These are phyloP conservation scores for Citropsis articulata DNA, from an alignment of 345 rosid species.

Conservation along the genomic window DNA sequence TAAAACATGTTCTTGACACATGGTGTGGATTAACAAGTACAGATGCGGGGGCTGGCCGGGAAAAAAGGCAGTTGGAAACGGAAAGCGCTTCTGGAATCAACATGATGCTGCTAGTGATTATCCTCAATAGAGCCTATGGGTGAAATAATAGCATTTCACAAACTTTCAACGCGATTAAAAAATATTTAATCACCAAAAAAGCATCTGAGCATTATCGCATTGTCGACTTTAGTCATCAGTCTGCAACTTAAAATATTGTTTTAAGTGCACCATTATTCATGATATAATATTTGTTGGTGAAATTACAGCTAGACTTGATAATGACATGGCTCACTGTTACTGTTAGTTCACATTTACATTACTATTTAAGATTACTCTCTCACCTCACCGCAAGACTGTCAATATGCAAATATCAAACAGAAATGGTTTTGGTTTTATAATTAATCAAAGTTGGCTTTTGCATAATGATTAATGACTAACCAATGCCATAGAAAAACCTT, in stretches of 20 bases:
- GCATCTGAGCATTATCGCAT: background rate
- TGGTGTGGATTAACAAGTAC: background rate
- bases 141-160: background rate
- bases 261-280: background rate
- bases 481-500: too few relatives aligned
- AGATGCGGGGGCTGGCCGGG: background rate
- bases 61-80: background rate
- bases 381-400: background rate
- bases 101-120: background rate
- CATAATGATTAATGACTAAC: background rate
- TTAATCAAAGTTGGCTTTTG: background rate
- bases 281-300: background rate
- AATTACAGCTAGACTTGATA: slow-evolving; percentile 17
- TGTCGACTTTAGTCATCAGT: background rate
- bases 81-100: background rate
- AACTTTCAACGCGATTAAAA: background rate
- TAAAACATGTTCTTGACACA: background rate
- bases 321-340: background rate
- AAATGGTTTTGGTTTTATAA: background rate
- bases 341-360: background rate
- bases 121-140: background rate
- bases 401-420: background rate
- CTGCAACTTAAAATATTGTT: background rate
- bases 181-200: background rate
- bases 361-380: background rate